Evolutionary conservation across 2,329 filamentous ascomycete genomes (phyloP), one percentile per base, ranked within the genome.

Genomic region (Ophiostoma ulmi): DNA sequence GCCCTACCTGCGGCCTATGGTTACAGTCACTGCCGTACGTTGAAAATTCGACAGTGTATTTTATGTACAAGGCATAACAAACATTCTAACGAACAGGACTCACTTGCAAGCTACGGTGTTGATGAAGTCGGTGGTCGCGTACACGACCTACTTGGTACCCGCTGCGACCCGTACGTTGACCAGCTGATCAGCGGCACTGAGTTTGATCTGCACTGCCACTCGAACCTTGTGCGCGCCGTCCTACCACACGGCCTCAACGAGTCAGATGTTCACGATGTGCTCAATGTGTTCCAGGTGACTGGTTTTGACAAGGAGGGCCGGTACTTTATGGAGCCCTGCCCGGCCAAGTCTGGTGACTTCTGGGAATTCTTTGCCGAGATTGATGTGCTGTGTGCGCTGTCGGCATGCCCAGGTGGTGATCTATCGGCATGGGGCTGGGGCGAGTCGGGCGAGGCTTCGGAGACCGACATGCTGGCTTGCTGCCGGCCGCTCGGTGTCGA

Each of bases 241-340:
- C 73, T 89, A 0, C 88, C 89, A 0, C 88, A 83, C 72, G 91
- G 91, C 0, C 78, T 95, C 61, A 84, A 82, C 5, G 92, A 95
- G 79, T 82, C 83, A 39, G 91, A 95, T 76, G 87, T 95, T 1
- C 92, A 96, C 76, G 92, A 96, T 77, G 92, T 96, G 0, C 83
- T 96, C 70, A 96, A 96, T 76, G 83, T 96, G 3, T 95, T 96
- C 77, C 92, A 96, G 78, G 91, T 94, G 7, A 95, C 92, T 0
- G 91, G 92, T 0, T 77, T 95, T 66, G 90, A 95, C 75, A 82
- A 86, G 69, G 76, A 89, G 72, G 91, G 91, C 0, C 85, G 88
- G 69, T 94, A 94, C 74, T 94, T 92, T 72, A 96, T 96, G 72
- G 70, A 72, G 22, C 84, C 87, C 0, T 86, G 83, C 71, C 87